phyloP scores from a whole-genome alignment of 176 grass and related monocot species.

The Zoysia japonica region DNA sequence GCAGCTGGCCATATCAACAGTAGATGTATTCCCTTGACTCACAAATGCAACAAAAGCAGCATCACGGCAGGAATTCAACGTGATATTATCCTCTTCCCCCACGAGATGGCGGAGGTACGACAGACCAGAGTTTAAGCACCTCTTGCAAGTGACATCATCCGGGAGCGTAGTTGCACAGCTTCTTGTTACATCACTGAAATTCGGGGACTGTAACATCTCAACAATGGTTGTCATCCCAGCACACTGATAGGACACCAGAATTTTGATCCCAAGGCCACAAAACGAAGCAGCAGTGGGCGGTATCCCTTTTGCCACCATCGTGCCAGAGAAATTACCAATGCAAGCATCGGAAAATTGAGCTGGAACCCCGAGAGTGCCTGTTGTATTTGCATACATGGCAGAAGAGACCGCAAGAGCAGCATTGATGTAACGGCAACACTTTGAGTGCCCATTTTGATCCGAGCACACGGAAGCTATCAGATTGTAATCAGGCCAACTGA shows the following conservation, averaged over 20 bases:
- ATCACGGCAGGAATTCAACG: constrained; percentile 80
- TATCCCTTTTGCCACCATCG: constrained; percentile 62
- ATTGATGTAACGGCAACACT: constrained; percentile 95
- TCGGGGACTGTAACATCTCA: constrained; percentile 72
- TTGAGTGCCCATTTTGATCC: constrained; percentile 61
- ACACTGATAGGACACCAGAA: constrained; percentile 80
- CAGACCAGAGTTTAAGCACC: constrained; percentile 83
- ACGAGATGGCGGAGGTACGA: constrained; percentile 93
- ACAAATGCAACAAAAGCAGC: constrained; percentile 90
- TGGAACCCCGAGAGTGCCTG: constrained; percentile 75
- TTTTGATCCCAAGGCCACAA: constrained; percentile 86
- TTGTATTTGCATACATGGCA: constrained; percentile 68
- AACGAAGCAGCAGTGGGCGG: constrained; percentile 54
- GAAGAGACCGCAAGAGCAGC: constrained; percentile 77
- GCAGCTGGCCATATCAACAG: constrained; percentile 62
- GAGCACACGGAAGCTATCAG: constrained; percentile 71
- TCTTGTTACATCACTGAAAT: constrained; percentile 74
- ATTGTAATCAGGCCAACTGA: constrained; percentile 76
- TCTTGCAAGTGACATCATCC: constrained; percentile 71
- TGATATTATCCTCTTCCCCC: constrained; percentile 79
- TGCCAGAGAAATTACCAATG: constrained; percentile 62
- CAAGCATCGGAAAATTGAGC: constrained; percentile 58
- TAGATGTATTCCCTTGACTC: constrained; percentile 67
- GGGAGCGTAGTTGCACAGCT: constrained; percentile 60
- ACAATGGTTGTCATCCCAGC: constrained; percentile 72